Conservation (phyloP, 2,329 filamentous ascomycete species). For the Beauveria varroae region DNA sequence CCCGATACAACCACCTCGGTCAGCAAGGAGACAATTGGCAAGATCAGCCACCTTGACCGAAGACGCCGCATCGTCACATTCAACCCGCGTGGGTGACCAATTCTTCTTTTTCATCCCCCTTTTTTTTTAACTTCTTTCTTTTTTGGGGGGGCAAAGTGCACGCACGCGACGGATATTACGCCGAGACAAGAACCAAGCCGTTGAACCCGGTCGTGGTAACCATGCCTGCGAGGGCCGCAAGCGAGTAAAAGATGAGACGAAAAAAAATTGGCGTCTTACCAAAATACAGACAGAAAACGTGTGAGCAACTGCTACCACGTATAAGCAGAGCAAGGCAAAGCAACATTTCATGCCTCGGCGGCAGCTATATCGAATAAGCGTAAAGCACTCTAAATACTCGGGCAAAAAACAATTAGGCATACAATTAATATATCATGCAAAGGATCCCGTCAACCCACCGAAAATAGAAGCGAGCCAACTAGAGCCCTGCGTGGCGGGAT, state of each 20-base stretch:
- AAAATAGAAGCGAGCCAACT: neutral
- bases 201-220: neutral
- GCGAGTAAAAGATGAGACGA: neutral
- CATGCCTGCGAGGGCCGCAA: neutral
- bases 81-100: too few relatives aligned
- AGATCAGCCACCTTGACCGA: neutral
- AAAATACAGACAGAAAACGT: neutral
- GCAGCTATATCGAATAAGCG: neutral
- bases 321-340: neutral
- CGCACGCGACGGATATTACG: too few relatives aligned
- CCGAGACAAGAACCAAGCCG: too few relatives aligned
- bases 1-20: neutral
- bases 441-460: neutral
- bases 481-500: neutral
- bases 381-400: neutral
- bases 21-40: neutral
- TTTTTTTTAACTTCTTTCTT: neutral
- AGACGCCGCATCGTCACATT: neutral
- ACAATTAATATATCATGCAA: slow-evolving; percentile 4
- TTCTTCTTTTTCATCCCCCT: neutral
- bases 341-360: neutral
- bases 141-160: too few relatives aligned
- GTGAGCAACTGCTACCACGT: neutral
- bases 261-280: neutral
- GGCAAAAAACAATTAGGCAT: neutral